Evolutionary conservation across 1,284 basidiomycete species (phyloP).

Genomic region (Fomitopsis schrenkii): DNA sequence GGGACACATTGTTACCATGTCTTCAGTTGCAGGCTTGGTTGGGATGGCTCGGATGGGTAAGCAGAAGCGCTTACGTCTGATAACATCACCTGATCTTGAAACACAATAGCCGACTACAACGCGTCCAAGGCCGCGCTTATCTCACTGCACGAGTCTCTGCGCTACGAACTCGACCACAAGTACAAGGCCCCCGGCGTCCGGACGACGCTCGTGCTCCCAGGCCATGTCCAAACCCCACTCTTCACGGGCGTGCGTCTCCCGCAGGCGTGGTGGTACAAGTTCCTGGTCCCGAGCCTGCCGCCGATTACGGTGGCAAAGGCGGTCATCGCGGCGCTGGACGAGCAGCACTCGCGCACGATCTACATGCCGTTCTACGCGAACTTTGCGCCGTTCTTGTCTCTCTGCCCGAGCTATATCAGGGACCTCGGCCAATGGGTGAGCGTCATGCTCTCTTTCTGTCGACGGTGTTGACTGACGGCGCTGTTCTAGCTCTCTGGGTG

Average conservation of each 20-base stretch:
- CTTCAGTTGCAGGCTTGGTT: conserved; percentile 75
- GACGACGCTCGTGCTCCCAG: conserved; percentile 78
- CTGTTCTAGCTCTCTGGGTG: conserved; percentile 45
- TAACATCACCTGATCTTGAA: conserved; percentile 3
- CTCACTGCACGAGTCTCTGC: conserved; percentile 73
- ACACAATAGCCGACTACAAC: conserved; percentile 73
- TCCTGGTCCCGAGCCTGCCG: conserved; percentile 71
- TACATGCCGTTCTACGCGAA: conserved; percentile 72
- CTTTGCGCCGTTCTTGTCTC: conserved; percentile 48
- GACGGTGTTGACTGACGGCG: conserved; percentile 3
- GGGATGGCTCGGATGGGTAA: conserved; percentile 79
- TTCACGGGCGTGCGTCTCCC: conserved; percentile 63
- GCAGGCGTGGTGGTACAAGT: conserved; percentile 49
- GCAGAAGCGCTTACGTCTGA: conserved; percentile 23
- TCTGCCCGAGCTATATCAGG: conserved; percentile 67
- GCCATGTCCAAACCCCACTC: conserved; percentile 71
- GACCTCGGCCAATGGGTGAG: conserved; percentile 72
- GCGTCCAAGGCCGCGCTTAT: conserved; percentile 85
- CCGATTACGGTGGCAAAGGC: conserved; percentile 75
- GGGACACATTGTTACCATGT: conserved; percentile 87
- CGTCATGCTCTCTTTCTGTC: neutral
- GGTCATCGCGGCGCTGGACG: conserved; percentile 78
- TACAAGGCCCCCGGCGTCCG: conserved; percentile 73
- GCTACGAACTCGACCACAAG: conserved; percentile 82
- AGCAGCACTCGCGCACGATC: conserved; percentile 68